These are phyloP conservation scores for Heritiera fomes DNA, from an alignment of 345 rosid species.

Conservation along the genomic window DNA sequence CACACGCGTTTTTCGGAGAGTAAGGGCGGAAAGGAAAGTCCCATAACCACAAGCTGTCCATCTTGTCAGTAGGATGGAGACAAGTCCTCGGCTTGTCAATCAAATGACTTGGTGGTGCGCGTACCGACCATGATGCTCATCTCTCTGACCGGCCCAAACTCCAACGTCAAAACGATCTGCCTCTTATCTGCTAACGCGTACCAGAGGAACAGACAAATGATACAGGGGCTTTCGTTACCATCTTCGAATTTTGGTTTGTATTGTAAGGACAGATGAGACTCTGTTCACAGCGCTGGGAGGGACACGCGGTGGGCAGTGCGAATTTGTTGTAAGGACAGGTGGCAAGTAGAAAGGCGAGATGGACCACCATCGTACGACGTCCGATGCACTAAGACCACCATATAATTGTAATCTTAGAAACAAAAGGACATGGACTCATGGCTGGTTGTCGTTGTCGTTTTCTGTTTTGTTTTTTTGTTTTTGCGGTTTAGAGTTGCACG, in stretches of 20 bases:
- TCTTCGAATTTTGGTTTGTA: background rate
- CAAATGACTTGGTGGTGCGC: background rate
- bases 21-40: background rate
- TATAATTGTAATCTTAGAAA: background rate
- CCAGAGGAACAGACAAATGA: too few species aligned
- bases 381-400: background rate
- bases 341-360: background rate
- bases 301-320: background rate
- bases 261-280: background rate
- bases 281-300: too few species aligned
- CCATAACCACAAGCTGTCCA: background rate
- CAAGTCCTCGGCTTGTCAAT: background rate
- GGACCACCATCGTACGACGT: background rate
- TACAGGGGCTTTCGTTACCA: background rate
- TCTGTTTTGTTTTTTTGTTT: background rate
- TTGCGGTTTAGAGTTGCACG: background rate
- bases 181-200: background rate
- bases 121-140: background rate
- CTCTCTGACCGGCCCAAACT: background rate
- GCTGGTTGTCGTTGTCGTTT: background rate
- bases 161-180: background rate
- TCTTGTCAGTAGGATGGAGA: background rate
- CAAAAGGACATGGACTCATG: background rate
- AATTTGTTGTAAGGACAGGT: constrained; percentile 1
- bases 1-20: background rate